phyloP scores from a whole-genome alignment of 331 rosid genomes.

The Rosa hybrid region DNA sequence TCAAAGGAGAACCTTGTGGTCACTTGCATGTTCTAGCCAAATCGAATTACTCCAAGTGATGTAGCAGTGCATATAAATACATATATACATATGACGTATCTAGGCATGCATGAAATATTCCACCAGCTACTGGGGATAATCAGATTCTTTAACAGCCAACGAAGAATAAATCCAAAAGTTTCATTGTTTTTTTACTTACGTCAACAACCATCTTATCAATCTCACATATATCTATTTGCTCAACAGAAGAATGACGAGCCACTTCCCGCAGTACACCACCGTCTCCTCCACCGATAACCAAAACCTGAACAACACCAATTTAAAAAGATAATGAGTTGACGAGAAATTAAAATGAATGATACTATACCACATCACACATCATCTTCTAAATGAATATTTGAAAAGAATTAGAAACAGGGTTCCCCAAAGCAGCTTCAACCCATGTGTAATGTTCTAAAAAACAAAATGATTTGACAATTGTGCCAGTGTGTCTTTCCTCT shows the following conservation, averaged over 20 bases:
- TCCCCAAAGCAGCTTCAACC: neutral
- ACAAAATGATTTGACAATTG: neutral
- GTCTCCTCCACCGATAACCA: slow-evolving; percentile 99
- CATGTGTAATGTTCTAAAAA: neutral
- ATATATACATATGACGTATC: neutral
- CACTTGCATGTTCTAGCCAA: neutral
- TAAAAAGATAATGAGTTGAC: neutral
- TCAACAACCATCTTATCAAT: slow-evolving; percentile 98
- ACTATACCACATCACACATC: neutral
- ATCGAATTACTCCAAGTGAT: neutral
- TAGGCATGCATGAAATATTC: neutral
- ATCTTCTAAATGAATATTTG: neutral
- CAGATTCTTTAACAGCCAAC: neutral
- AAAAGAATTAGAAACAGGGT: neutral
- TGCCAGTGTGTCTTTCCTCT: neutral
- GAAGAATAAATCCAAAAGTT: neutral
- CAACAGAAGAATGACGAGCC: slow-evolving; percentile 82
- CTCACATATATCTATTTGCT: slow-evolving; percentile 90
- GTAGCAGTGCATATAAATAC: neutral
- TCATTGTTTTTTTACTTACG: slow-evolving; percentile 49
- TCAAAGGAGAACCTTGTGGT: neutral
- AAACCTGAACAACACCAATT: slow-evolving; percentile 50
- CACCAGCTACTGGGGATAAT: neutral
- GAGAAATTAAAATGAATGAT: neutral
- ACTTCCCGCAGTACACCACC: slow-evolving; percentile 98